phyloP scores from a whole-genome alignment of 1,284 basidiomycete genomes.

The Fomitiporia mediterranea region DNA sequence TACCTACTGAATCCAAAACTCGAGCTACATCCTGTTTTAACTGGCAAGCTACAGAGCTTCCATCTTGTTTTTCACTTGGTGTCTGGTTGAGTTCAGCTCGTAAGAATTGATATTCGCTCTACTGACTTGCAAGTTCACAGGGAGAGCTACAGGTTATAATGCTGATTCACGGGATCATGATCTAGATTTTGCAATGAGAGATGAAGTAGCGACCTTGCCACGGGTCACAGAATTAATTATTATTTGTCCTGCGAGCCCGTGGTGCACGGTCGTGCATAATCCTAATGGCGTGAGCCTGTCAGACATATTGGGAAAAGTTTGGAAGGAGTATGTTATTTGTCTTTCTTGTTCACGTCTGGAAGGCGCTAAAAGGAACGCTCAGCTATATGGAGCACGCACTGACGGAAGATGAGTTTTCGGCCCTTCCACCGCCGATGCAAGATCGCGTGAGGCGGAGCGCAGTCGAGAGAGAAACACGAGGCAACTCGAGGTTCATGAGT shows the following conservation, averaged over 20 bases:
- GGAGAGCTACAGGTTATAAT: slow-evolving; percentile 58
- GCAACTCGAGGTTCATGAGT: slow-evolving; percentile 19
- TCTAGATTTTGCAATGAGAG: slow-evolving; percentile 57
- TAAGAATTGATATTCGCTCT: not conserved
- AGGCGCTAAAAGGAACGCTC: not conserved
- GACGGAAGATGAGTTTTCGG: slow-evolving; percentile 59
- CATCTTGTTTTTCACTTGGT: slow-evolving; percentile 69
- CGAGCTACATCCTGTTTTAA: slow-evolving; percentile 66
- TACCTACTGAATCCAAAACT: slow-evolving; percentile 65
- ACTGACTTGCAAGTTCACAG: slow-evolving; percentile 30
- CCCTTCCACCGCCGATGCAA: slow-evolving; percentile 56
- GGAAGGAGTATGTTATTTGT: slow-evolving; percentile 62
- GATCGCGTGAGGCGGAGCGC: slow-evolving; percentile 63
- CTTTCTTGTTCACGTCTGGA: not conserved
- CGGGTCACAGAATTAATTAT: slow-evolving; percentile 69
- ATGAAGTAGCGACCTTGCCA: slow-evolving; percentile 75
- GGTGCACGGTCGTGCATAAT: slow-evolving; percentile 75
- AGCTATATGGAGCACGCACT: slow-evolving; percentile 67
- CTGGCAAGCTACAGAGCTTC: slow-evolving; percentile 43
- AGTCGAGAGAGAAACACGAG: slow-evolving; percentile 35
- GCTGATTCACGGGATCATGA: slow-evolving; percentile 53
- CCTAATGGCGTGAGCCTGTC: slow-evolving; percentile 66
- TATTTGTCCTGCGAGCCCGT: slow-evolving; percentile 67
- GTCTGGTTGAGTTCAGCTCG: slow-evolving; percentile 45
- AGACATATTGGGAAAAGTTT: slow-evolving; percentile 62